phyloP scores from a whole-genome alignment of 129 eudicot genomes.

The Centella asiatica region DNA sequence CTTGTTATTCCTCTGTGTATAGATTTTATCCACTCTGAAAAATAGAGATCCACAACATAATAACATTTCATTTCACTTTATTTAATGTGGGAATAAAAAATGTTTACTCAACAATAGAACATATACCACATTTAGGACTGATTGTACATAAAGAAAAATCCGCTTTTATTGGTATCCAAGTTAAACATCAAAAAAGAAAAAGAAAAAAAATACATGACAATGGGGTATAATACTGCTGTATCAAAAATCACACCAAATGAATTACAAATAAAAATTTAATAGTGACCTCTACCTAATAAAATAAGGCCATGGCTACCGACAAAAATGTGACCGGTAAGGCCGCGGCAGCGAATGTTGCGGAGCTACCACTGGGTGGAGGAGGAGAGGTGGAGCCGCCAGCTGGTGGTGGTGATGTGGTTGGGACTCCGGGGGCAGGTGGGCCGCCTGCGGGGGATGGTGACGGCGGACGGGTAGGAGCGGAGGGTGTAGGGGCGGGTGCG shows the following conservation, averaged over 20 bases:
- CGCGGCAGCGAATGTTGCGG: slow-evolving; percentile 24
- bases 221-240: slow-evolving; percentile 2
- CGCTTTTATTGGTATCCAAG: background rate
- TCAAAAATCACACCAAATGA: slow-evolving; percentile 15
- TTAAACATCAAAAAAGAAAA: no score
- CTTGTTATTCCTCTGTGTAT: no score
- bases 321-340: slow-evolving; percentile 37
- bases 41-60: no score
- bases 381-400: slow-evolving; percentile 17
- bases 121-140: no score
- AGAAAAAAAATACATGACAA: background rate
- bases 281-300: slow-evolving; percentile 21
- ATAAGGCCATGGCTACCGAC: slow-evolving; percentile 34
- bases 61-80: no score
- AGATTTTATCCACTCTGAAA: no score
- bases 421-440: slow-evolving; percentile 17
- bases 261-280: slow-evolving; percentile 13
- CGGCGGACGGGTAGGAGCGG: slow-evolving; percentile 19
- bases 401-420: slow-evolving; percentile 22
- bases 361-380: slow-evolving; percentile 24
- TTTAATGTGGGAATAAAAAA: no score
- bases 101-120: no score
- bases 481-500: slow-evolving; percentile 22
- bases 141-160: background rate
- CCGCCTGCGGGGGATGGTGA: slow-evolving; percentile 24